phyloP scores from a whole-genome alignment of 108 stramenopile genomes.

The Chaetoceros tenuissimus region DNA sequence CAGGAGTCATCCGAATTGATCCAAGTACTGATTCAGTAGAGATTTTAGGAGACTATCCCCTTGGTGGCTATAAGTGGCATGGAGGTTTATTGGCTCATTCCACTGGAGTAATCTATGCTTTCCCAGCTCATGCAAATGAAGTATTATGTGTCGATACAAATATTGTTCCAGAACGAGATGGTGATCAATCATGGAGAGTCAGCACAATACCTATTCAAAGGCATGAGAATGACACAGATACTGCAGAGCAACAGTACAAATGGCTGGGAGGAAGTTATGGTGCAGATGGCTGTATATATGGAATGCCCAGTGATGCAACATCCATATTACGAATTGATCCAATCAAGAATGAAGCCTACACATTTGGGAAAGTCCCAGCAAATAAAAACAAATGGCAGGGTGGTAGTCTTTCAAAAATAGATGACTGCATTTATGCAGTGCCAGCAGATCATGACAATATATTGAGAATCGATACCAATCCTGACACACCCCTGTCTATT shows the following conservation, averaged over 20 bases:
- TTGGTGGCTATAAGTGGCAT: slow-evolving; percentile 28
- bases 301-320: slow-evolving; percentile 46
- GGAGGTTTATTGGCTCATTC: slow-evolving; percentile 33
- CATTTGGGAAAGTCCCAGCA: slow-evolving; percentile 32
- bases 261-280: slow-evolving; percentile 78
- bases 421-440: slow-evolving; percentile 76
- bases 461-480: slow-evolving; percentile 32
- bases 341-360: slow-evolving; percentile 23
- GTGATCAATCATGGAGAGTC: slow-evolving; percentile 20
- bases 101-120: slow-evolving; percentile 27
- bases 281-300: slow-evolving; percentile 74
- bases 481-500: slow-evolving; percentile 29
- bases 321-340: slow-evolving; percentile 27
- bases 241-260: slow-evolving; percentile 44
- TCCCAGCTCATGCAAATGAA: slow-evolving; percentile 24
- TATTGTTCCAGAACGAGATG: slow-evolving; percentile 4
- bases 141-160: slow-evolving; percentile 37
- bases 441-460: slow-evolving; percentile 61
- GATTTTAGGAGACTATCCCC: slow-evolving; percentile 17
- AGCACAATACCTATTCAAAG: slow-evolving; percentile 44
- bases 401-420: slow-evolving; percentile 46
- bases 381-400: slow-evolving; percentile 79
- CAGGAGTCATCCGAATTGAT: slow-evolving; percentile 24
- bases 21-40: slow-evolving; percentile 18
- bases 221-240: slow-evolving; percentile 35